Base-by-base conservation (phyloP, 768 basidiomycete genomes). In the Daedaleopsis sinensis region DNA sequence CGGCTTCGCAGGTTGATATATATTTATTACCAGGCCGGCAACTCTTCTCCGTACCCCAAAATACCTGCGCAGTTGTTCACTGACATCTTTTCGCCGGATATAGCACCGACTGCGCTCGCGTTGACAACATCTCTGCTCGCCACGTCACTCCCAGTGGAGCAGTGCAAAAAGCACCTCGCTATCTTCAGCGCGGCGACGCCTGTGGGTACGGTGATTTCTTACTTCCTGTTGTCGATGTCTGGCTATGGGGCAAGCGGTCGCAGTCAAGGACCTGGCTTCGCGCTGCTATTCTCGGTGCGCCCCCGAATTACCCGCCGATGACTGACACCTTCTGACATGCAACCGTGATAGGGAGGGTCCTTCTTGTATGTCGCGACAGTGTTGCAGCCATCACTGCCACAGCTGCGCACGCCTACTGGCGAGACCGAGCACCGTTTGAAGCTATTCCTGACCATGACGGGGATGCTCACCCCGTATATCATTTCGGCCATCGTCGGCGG, bases 91-190 rank as follows among this genome's bases (percentile, higher is more conserved):
- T 32, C 27, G 15, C 23, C 59, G 16, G n/a, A 12, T 39, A 37
- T 67, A 96, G 96, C 91, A 0, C 96, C 96, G 1, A 95, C 96
- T 0, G 89, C 95, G 2, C 79, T 99, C 48, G 96, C 96, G 5
- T 80, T 98, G 47, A 90, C 93, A 0, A 89, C 91, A 0, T 88
- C 93, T 4, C 84, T 98, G 12, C 77, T 97, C n/a, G 82, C 91
- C 3, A 87, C 84, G 23, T 82, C 83, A n/a, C 80, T 95, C 15
- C 78, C 90, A 21, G 82, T 85, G 21, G 66, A 79, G 1, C 83
- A 89, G 12, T 92, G 93, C 75, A 85, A 84, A 65, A 86, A 82
- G 71, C 85, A 95, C 57, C 76, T 99, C 15, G 76, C 86, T 21
- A 76, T 88, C 38, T 99, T 99, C 74, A 86, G 88, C 51, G 79